Percentiles rank a stretch among this genome's conserved stretches.
phyloP scores from a whole-genome alignment of 2,329 filamentous ascomycete genomes.

The Beauveria pseudobassiana region DNA sequence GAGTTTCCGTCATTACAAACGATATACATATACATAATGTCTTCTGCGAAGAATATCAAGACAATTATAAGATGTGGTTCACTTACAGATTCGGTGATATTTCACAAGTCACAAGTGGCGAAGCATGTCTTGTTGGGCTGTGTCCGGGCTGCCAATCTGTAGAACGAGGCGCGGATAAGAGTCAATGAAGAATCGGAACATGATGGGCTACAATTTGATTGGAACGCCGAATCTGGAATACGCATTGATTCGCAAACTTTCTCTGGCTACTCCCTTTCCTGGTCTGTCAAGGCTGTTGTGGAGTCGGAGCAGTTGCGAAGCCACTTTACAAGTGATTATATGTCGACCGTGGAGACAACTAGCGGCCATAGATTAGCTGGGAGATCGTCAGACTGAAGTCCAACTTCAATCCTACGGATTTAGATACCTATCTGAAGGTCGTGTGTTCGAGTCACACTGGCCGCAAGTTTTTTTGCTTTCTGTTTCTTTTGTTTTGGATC shows the following conservation, averaged over 20 bases:
- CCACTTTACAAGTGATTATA: neutral
- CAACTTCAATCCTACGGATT: neutral
- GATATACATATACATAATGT: no score
- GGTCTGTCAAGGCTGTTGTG: neutral
- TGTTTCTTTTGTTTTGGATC: no score
- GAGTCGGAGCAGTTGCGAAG: neutral
- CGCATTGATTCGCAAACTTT: neutral
- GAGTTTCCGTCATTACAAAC: no score
- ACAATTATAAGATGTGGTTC: no score
- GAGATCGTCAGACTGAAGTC: conserved; percentile 1
- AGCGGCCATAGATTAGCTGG: neutral
- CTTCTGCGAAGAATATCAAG: no score
- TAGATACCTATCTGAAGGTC: neutral
- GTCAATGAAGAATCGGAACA: no score
- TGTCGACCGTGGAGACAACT: neutral
- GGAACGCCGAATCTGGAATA: neutral
- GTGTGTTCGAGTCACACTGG: neutral
- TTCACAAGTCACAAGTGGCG: no score
- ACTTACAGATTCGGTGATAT: no score
- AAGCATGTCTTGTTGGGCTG: no score
- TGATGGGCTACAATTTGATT: no score
- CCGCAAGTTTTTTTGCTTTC: neutral
- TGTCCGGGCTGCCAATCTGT: no score
- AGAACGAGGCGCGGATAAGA: no score
- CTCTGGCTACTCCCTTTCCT: neutral